phyloP scores from a whole-genome alignment of 164 flowering plant species.

The Euptelea pleiosperma region DNA sequence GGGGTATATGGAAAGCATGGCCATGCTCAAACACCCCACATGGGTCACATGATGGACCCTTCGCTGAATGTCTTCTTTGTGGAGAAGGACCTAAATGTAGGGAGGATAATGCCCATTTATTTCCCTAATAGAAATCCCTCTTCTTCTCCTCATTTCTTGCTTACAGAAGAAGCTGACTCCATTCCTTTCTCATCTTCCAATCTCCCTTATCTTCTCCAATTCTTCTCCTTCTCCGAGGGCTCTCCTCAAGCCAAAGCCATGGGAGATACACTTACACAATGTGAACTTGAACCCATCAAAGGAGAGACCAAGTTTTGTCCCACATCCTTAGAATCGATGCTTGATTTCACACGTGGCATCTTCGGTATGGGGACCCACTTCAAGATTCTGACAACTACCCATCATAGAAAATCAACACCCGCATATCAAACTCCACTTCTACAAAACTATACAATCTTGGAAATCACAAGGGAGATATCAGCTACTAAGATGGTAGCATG shows the following conservation, averaged over 20 bases:
- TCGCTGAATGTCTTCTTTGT: slow-evolving; percentile 30
- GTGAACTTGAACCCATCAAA: slow-evolving; percentile 33
- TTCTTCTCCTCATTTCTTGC: slow-evolving; percentile 29
- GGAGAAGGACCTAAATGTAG: slow-evolving; percentile 25
- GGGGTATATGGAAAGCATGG: slow-evolving; percentile 1
- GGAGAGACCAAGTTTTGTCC: slow-evolving; percentile 41
- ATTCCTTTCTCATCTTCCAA: slow-evolving; percentile 47
- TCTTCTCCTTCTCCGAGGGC: slow-evolving; percentile 30
- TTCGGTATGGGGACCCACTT: slow-evolving; percentile 23
- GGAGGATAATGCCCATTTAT: slow-evolving; percentile 29
- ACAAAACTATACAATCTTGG: slow-evolving; percentile 36
- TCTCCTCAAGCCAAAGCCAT: slow-evolving; percentile 54
- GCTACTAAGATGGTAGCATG: slow-evolving; percentile 34
- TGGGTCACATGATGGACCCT: slow-evolving; percentile 25
- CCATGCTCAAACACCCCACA: not conserved
- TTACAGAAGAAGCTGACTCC: slow-evolving; percentile 38
- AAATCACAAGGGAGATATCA: slow-evolving; percentile 19
- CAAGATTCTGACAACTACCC: slow-evolving; percentile 22
- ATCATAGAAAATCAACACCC: not conserved
- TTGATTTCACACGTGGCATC: slow-evolving; percentile 25
- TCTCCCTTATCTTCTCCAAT: slow-evolving; percentile 33
- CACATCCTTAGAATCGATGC: slow-evolving; percentile 55
- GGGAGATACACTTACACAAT: slow-evolving; percentile 42
- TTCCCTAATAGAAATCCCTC: slow-evolving; percentile 27
- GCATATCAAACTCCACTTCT: slow-evolving; percentile 4